Evolutionary conservation across 257 asterid genomes (phyloP).

Genomic region (Nicotiana tabacum): DNA sequence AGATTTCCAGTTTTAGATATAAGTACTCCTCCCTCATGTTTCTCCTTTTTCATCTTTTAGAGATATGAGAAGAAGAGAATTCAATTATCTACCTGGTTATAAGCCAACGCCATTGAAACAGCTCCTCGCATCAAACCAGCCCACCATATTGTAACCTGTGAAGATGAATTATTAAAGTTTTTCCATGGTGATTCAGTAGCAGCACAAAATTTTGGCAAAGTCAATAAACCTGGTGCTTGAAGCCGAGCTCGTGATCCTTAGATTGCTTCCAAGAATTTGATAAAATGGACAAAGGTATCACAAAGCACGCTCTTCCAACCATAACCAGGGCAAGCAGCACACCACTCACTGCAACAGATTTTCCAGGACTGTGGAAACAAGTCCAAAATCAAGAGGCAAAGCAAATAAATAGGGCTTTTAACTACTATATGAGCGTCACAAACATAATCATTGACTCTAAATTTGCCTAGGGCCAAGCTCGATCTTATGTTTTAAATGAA

Average conservation of each 20-base stretch:
- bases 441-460: no score
- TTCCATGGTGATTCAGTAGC: background rate
- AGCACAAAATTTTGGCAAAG: background rate
- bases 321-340: constrained; percentile 46
- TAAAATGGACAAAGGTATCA: constrained; percentile 56
- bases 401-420: no score
- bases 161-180: background rate
- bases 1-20: background rate
- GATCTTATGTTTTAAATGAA: no score
- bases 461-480: no score
- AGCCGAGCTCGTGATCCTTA: constrained; percentile 27
- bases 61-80: background rate
- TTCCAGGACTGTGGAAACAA: constrained; percentile 46
- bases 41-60: background rate
- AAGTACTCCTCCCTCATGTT: background rate
- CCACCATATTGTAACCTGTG: constrained; percentile 69
- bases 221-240: constrained; percentile 39
- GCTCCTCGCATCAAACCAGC: constrained; percentile 86
- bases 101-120: constrained; percentile 77
- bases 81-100: constrained; percentile 51
- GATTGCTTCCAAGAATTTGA: constrained; percentile 32
- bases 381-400: background rate
- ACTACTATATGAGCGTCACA: no score
- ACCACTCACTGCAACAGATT: constrained; percentile 52
- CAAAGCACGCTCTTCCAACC: constrained; percentile 64